Conservation (phyloP, 2,329 filamentous ascomycete genomes). For the Xylaria polymorpha region DNA sequence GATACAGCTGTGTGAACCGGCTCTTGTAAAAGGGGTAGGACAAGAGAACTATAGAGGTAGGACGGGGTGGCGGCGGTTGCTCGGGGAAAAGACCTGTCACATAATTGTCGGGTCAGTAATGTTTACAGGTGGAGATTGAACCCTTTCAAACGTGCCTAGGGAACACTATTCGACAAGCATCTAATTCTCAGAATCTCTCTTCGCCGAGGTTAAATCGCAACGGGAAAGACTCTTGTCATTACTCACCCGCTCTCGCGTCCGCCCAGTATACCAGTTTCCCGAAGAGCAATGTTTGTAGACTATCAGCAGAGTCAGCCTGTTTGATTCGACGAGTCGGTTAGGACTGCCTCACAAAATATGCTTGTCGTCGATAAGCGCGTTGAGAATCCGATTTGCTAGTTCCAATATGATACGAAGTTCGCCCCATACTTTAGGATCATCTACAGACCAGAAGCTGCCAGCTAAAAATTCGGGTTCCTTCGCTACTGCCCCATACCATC, state of each 20-base stretch:
- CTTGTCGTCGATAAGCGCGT: constrained; percentile 24
- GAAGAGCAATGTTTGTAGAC: constrained; percentile 30
- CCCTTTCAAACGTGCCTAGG: background rate
- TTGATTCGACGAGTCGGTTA: constrained; percentile 2
- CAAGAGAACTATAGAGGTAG: constrained; percentile 19
- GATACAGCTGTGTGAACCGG: background rate
- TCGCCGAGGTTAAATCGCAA: background rate
- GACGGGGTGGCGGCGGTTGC: background rate
- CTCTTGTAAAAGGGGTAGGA: constrained; percentile 9
- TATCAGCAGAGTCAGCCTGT: constrained; percentile 20
- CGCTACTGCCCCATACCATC: constrained; percentile 12
- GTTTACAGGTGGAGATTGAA: background rate
- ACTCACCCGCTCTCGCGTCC: background rate
- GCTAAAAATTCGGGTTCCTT: background rate
- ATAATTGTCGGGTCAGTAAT: constrained; percentile 7
- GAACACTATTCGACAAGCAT: background rate
- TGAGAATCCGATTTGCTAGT: constrained; percentile 32
- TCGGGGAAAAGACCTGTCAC: background rate
- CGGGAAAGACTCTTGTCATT: background rate
- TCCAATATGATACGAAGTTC: constrained; percentile 25
- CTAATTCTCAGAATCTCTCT: background rate
- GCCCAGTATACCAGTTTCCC: constrained; percentile 21
- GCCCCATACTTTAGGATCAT: constrained; percentile 26
- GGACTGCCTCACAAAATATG: constrained; percentile 33
- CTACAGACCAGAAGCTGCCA: constrained; percentile 20